Evolutionary conservation across 2,329 filamentous ascomycete genomes (phyloP).

Genomic region (Fusarium oligoseptatum): DNA sequence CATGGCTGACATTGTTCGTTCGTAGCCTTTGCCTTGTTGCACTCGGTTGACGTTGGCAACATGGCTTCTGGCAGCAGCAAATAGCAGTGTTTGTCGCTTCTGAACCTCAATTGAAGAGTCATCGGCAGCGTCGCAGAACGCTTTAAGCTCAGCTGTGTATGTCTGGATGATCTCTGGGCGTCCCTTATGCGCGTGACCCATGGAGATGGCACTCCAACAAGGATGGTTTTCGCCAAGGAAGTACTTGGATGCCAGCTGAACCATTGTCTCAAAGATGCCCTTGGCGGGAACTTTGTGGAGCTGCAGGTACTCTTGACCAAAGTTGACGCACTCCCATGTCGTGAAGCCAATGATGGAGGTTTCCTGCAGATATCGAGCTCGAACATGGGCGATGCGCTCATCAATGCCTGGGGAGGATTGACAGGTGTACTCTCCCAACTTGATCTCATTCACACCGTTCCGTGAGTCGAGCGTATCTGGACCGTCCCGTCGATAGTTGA

Average conservation of each 20-base stretch:
- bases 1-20: background rate
- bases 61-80: background rate
- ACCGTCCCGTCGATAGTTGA: background rate
- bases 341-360: background rate
- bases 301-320: background rate
- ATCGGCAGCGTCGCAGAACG: background rate
- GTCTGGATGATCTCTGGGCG: background rate
- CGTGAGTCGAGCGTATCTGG: background rate
- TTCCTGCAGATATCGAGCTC: background rate
- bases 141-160: background rate
- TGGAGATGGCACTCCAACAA: background rate
- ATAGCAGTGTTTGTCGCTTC: background rate
- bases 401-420: background rate
- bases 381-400: background rate
- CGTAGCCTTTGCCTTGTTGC: background rate
- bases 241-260: background rate
- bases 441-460: background rate
- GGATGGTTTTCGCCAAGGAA: background rate
- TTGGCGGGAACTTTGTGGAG: background rate
- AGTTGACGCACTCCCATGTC: background rate
- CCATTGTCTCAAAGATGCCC: background rate
- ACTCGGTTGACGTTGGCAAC: background rate
- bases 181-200: background rate
- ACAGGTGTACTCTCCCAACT: background rate
- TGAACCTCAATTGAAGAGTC: background rate